phyloP scores from a whole-genome alignment of 2,329 filamentous ascomycete genomes.

The Teratosphaeria gauchensis region DNA sequence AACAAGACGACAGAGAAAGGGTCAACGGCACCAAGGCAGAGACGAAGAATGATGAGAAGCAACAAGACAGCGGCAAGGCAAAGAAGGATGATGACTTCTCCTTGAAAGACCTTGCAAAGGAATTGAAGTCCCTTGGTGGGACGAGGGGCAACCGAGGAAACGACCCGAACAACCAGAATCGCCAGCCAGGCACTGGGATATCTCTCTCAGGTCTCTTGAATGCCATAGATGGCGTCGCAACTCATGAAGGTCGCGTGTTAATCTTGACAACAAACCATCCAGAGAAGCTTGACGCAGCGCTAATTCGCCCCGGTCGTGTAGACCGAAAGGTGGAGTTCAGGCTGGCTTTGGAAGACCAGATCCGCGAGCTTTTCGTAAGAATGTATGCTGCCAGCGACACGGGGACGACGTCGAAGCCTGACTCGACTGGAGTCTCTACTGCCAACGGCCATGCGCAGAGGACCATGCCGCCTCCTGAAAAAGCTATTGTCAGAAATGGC shows the following conservation, averaged over 20 bases:
- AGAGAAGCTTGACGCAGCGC: constrained; percentile 54
- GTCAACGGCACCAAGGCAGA: constrained; percentile 6
- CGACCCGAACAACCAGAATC: constrained; percentile 5
- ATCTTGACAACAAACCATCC: constrained; percentile 77
- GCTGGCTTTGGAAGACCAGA: constrained; percentile 32
- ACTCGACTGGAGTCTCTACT: neutral
- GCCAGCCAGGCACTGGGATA: constrained; percentile 45
- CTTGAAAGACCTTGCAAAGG: constrained; percentile 20
- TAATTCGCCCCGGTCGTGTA: constrained; percentile 64
- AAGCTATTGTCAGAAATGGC: constrained; percentile 5
- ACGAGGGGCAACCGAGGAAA: constrained; percentile 1
- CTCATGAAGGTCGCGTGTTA: constrained; percentile 66
- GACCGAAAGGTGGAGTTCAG: constrained; percentile 57
- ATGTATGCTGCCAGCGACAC: constrained; percentile 24
- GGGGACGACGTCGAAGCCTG: constrained; percentile 2
- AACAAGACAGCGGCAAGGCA: constrained; percentile 3
- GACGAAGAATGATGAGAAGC: constrained; percentile 1
- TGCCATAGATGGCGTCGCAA: constrained; percentile 72
- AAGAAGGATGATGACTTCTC: constrained; percentile 20
- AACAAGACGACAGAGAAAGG: constrained; percentile 1
- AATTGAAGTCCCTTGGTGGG: constrained; percentile 14
- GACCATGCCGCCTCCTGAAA: neutral
- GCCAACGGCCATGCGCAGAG: neutral
- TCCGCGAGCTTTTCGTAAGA: constrained; percentile 33
- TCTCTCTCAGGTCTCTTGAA: constrained; percentile 73